These are phyloP conservation scores for Herpotrichia juniperi DNA, from an alignment of 2,329 filamentous ascomycete genomes.

Conservation along the genomic window DNA sequence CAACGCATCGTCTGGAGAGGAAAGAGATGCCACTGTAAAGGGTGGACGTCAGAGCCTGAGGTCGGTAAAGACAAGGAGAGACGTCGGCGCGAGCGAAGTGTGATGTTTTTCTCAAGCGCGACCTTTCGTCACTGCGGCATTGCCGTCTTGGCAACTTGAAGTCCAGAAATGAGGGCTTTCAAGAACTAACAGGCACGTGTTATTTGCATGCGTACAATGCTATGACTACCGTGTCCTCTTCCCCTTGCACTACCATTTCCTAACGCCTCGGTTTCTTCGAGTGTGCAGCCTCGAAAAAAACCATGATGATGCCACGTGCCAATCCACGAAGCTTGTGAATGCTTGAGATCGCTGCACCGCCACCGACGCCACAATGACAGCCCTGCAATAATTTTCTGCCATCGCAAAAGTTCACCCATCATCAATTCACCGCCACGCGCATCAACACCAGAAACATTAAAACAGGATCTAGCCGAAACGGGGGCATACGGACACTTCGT, in stretches of 20 bases:
- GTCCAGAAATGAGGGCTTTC: slow-evolving; percentile 9
- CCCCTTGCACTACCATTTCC: background rate
- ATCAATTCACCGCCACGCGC: slow-evolving; percentile 1
- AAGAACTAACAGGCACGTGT: background rate
- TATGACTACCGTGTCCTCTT: background rate
- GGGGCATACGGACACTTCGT: background rate
- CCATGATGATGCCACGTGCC: slow-evolving; percentile 8
- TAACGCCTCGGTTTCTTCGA: background rate
- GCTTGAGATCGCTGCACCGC: slow-evolving; percentile 5
- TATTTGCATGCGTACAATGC: no score
- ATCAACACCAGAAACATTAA: slow-evolving; percentile 1
- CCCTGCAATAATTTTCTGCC: slow-evolving; percentile 6
- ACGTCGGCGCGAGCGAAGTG: background rate
- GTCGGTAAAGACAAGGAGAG: slow-evolving; percentile 6
- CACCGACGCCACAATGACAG: slow-evolving; percentile 6
- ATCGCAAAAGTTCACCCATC: background rate
- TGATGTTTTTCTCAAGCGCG: background rate
- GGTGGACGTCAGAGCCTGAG: slow-evolving; percentile 30
- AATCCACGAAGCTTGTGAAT: background rate
- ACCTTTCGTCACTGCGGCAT: slow-evolving; percentile 5
- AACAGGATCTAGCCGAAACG: background rate
- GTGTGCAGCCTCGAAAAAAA: background rate
- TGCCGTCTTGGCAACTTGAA: slow-evolving; percentile 15
- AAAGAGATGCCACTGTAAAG: slow-evolving; percentile 42
- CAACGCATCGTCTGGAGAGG: slow-evolving; percentile 38